These are phyloP conservation scores for Pugionium dolabratum DNA, from an alignment of 345 rosid genomes.

Conservation along the genomic window DNA sequence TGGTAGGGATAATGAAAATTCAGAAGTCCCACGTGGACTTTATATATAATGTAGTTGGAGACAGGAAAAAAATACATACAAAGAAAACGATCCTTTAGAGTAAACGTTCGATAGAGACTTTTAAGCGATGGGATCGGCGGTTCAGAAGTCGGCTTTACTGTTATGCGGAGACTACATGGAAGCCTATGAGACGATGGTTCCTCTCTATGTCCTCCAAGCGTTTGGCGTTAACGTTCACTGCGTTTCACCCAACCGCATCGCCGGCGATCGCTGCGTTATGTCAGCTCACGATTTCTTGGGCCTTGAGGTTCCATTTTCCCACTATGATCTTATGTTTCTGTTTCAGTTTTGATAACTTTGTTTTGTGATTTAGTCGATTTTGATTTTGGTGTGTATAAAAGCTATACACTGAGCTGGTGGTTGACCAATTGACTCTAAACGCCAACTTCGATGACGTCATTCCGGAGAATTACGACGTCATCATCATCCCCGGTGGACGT, in stretches of 20 bases:
- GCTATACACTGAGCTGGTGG: constrained; percentile 50
- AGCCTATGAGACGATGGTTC: constrained; percentile 53
- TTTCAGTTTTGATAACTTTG: too few species aligned
- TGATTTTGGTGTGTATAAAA: neutral
- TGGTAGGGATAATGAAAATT: too few species aligned
- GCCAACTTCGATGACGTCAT: constrained; percentile 46
- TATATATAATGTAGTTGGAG: too few species aligned
- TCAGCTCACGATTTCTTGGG: constrained; percentile 54
- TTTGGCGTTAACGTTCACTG: constrained; percentile 51
- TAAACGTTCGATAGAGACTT: too few species aligned
- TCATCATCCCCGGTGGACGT: constrained; percentile 54
- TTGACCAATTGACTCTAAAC: constrained; percentile 48
- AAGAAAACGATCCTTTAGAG: too few species aligned
- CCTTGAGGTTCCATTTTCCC: constrained; percentile 39
- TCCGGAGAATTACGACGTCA: constrained; percentile 45
- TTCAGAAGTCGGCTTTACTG: constrained; percentile 48
- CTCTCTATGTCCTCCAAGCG: constrained; percentile 50
- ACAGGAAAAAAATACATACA: too few species aligned
- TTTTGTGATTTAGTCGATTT: too few species aligned
- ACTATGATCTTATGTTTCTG: too few species aligned
- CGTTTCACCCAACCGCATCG: constrained; percentile 49
- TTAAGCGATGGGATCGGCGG: constrained; percentile 19
- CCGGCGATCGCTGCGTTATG: constrained; percentile 49
- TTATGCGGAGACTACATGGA: constrained; percentile 65
- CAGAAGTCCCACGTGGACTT: too few species aligned